Base-by-base conservation (phyloP, 768 basidiomycete species). In the Amanita pseudoporphyria region DNA sequence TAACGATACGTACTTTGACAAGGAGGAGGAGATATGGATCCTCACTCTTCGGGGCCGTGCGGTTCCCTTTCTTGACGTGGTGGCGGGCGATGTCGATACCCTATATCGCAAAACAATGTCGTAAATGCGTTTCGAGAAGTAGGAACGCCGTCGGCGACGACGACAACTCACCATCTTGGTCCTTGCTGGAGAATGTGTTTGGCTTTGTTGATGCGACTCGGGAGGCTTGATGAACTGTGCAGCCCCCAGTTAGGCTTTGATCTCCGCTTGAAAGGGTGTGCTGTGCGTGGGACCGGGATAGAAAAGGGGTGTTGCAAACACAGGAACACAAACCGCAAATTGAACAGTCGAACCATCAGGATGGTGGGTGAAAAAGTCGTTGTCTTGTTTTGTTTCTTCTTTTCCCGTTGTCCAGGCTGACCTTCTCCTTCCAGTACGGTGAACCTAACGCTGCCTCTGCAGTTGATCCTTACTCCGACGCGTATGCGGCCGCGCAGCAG, bases 1-100 rank as follows among this genome's bases (percentile, higher is more conserved):
- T 12, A 21, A 10, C 4, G 47, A 38, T 36, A 61, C 70, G 53
- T 64, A 94, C 94, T 82, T 97, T 98, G 71, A 98, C 96, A 55
- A 99, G 84, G 62, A 98, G 80, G 62, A 96, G 83, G 61, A 99
- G 81, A 76, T 99, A 98, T 14, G 95, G 95, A 71, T 99, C 96
- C 87, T 97, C 91, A 69, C 91, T 95, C 78, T 89, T 90, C 67
- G 96, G 96, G 55, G 90, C 90, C 59, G 87, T 87, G 56, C 96
- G 84, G 64, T 81, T 74, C 60, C 93, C 82, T 81, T 96, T 97
- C 84, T 88, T 95, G 83, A 96, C 94, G 83, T 99, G 95, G 79
- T 98, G 95, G 70, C 77, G 73, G 68, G 78, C 77, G 71, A 97
- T 81, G 74, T 96, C 93, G 71, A 96, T 95, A 84, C 92, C 93